Conservation (phyloP, 2,329 filamentous ascomycete species). For the Beauveria medogensis region DNA sequence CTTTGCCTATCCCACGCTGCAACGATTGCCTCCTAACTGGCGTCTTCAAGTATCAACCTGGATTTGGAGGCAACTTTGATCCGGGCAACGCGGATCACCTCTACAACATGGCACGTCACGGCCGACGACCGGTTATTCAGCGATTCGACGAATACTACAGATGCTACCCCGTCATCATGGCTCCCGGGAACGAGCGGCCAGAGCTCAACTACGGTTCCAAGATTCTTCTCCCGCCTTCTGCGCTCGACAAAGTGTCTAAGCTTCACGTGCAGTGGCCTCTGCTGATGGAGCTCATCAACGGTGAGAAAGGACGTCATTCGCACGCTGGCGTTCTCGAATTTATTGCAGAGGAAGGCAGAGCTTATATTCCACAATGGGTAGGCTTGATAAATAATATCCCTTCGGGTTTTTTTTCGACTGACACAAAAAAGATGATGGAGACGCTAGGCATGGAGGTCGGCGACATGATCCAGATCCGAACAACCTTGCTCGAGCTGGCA, state of each 20-base stretch:
- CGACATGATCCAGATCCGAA: constrained; percentile 90
- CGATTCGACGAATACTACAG: constrained; percentile 98
- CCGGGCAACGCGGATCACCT: constrained; percentile 40
- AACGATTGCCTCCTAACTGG: not conserved
- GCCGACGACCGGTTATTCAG: constrained; percentile 47
- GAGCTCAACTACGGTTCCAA: constrained; percentile 95
- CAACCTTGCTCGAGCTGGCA: constrained; percentile 83
- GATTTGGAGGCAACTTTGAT: constrained; percentile 36
- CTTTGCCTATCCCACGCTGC: not conserved
- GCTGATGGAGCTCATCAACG: constrained; percentile 92
- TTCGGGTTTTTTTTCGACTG: not conserved
- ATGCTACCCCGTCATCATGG: constrained; percentile 92
- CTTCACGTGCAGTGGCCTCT: constrained; percentile 96
- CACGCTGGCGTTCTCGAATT: constrained; percentile 96
- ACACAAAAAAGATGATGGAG: constrained; percentile 71
- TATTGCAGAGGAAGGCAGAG: constrained; percentile 91
- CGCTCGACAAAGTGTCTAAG: constrained; percentile 91
- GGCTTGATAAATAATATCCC: constrained; percentile 18
- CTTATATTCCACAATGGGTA: constrained; percentile 94
- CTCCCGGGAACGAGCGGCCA: constrained; percentile 79
- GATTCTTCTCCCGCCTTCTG: constrained; percentile 92
- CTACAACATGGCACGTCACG: constrained; percentile 38
- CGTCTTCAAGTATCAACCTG: constrained; percentile 26
- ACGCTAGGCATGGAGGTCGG: constrained; percentile 82
- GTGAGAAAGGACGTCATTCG: constrained; percentile 68